phyloP scores from a whole-genome alignment of 2,329 filamentous ascomycete species.

The Fusarium sacchari region DNA sequence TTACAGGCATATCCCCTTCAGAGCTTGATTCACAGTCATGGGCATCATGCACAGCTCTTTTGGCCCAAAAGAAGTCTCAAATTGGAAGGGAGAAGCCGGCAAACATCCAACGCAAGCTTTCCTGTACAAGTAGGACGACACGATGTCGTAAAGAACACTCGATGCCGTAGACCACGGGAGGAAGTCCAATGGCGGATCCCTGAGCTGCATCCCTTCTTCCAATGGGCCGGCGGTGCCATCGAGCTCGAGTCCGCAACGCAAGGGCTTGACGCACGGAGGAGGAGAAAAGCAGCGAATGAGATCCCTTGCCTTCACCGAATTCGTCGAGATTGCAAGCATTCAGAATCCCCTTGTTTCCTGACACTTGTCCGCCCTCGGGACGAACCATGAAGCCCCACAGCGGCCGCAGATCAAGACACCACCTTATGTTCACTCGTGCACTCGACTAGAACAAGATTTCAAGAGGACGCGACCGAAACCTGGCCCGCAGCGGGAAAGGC shows the following conservation, averaged over 20 bases:
- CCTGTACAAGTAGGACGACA: slow-evolving; percentile 12
- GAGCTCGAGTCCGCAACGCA: slow-evolving; percentile 24
- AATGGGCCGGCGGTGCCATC: slow-evolving; percentile 20
- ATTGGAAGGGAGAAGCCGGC: slow-evolving; percentile 6
- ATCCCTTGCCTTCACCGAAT: slow-evolving; percentile 51
- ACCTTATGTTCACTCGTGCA: slow-evolving; percentile 39
- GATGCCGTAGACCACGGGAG: slow-evolving; percentile 15
- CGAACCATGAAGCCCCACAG: slow-evolving; percentile 53
- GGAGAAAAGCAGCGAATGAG: slow-evolving; percentile 45
- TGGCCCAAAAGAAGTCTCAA: background rate
- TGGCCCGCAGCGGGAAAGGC: slow-evolving; percentile 46
- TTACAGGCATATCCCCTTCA: slow-evolving; percentile 2
- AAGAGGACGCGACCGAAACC: slow-evolving; percentile 38
- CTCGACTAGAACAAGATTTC: slow-evolving; percentile 35
- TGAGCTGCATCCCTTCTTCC: slow-evolving; percentile 23
- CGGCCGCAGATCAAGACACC: slow-evolving; percentile 54
- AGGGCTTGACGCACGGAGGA: slow-evolving; percentile 33
- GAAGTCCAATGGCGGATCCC: slow-evolving; percentile 20
- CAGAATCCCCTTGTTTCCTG: slow-evolving; percentile 47
- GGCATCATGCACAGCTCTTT: slow-evolving; percentile 5
- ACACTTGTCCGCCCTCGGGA: slow-evolving; percentile 52
- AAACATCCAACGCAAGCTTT: slow-evolving; percentile 10
- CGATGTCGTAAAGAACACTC: slow-evolving; percentile 17
- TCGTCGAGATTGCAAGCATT: slow-evolving; percentile 45
- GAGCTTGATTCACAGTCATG: background rate